These are phyloP conservation scores for Chamaenerion angustifolium DNA, from an alignment of 345 rosid species.

Conservation along the genomic window DNA sequence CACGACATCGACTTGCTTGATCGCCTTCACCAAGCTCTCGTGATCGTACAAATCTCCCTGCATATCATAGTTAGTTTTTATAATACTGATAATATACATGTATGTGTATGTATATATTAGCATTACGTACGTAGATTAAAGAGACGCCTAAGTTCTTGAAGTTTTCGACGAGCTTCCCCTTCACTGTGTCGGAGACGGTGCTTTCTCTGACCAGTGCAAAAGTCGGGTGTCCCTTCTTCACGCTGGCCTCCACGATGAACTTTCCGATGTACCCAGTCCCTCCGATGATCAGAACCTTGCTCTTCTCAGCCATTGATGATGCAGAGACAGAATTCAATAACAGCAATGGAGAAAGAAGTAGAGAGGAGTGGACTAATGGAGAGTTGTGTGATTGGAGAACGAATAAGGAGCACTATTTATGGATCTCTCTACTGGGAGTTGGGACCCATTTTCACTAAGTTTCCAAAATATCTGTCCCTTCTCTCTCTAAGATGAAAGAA, in stretches of 20 bases:
- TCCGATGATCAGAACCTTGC: constrained; percentile 57
- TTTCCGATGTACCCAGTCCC: constrained; percentile 74
- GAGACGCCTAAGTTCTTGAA: constrained; percentile 50
- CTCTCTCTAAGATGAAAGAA: no score
- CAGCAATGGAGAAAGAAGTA: not conserved
- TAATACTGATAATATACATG: not conserved
- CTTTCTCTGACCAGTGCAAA: constrained; percentile 48
- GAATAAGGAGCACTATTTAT: no score
- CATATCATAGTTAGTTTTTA: not conserved
- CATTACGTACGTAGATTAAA: constrained; percentile 30
- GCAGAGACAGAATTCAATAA: not conserved
- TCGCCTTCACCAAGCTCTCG: constrained; percentile 57
- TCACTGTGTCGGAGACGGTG: constrained; percentile 37
- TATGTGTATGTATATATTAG: not conserved
- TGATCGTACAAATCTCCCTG: constrained; percentile 56
- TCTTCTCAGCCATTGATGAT: constrained; percentile 39
- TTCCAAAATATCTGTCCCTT: no score
- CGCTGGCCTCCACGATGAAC: constrained; percentile 49
- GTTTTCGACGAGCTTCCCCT: constrained; percentile 30
- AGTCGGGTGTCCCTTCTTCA: constrained; percentile 41
- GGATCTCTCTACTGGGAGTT: not conserved
- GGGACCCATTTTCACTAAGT: no score
- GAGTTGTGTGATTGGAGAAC: no score
- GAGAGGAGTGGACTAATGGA: no score
- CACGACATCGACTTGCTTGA: constrained; percentile 71